phyloP scores from a whole-genome alignment of 2,329 filamentous ascomycete species.

The Colletotrichum chlorophyti region DNA sequence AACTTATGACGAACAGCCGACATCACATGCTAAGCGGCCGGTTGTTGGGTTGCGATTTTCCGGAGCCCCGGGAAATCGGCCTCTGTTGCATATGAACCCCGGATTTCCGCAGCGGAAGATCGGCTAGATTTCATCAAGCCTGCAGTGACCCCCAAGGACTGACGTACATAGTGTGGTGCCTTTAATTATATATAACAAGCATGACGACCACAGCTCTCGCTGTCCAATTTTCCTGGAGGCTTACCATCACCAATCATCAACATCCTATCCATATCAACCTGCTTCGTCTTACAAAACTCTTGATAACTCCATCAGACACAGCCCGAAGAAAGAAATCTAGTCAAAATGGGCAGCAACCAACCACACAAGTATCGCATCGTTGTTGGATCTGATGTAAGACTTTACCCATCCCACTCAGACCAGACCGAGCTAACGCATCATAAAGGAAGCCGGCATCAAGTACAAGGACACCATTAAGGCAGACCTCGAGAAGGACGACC shows the following conservation, averaged over 20 bases:
- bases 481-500: slow-evolving; percentile 71
- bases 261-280: neutral
- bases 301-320: neutral
- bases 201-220: too few species aligned
- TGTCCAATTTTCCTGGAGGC: slow-evolving; percentile 13
- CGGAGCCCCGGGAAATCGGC: slow-evolving; percentile 1
- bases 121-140: neutral
- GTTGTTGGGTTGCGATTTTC: slow-evolving; percentile 10
- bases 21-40: slow-evolving; percentile 15
- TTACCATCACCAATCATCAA: too few species aligned
- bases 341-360: slow-evolving; percentile 31
- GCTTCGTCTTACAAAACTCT: neutral
- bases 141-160: neutral
- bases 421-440: neutral
- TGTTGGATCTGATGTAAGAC: slow-evolving; percentile 60
- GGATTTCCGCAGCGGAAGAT: slow-evolving; percentile 28
- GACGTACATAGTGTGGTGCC: neutral
- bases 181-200: too few species aligned
- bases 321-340: neutral
- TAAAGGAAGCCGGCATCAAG: slow-evolving; percentile 71
- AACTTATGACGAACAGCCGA: neutral
- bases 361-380: slow-evolving; percentile 56
- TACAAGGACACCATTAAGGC: slow-evolving; percentile 83
- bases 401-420: neutral
- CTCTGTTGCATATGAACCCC: neutral